Evolutionary conservation across 75 land plant species (phyloP), one percentile per base, ranked within the genome.

Genomic region (Pinus tabuliformis): DNA sequence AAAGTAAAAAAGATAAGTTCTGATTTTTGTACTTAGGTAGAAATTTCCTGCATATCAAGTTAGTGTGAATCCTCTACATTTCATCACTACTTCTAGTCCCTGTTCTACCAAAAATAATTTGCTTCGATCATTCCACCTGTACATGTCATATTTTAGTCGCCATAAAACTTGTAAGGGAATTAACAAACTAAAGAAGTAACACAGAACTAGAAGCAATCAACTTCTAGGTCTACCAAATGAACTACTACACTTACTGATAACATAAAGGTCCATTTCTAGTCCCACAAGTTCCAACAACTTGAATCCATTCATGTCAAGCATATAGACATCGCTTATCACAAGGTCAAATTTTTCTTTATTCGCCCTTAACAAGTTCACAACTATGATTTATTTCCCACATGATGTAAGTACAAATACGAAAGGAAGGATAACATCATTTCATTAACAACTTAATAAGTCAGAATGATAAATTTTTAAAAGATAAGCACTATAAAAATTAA

Each of bases 241-340:
- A 68, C 21, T 16, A 2, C 8, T 36, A 12, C 59, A 82, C 97
- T 84, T 85, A 92, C 97, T 94, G 54, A 94, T 94, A 70, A 94
- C 95, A 75, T 95, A 95, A 37, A 94, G 83, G 77, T 94, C 95
- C 97, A 94, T 92, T 71, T 94, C 97, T 54, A 92, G 89, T 15
- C 91, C 95, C 21, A 94, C 88, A 59, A 83, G 93, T 79, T 94
- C 95, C 61, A 94, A 85, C 28, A 95, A 86, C 89, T 90, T 95
- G 73, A 95, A 95, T 7, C 98, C 98, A 82, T 94, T 95, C 91
- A 94, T 94, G 78, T 92, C 95, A 1, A 95, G 97, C 97, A 94
- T 94, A 73, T 89, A 82, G 3, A 94, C 91, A 54, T n/a, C n/a
- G n/a, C n/a, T n/a, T n/a, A n/a, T n/a, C n/a, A n/a, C n/a, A n/a